phyloP scores from a whole-genome alignment of 2,329 filamentous ascomycete species.

The Corynespora cassiicola region DNA sequence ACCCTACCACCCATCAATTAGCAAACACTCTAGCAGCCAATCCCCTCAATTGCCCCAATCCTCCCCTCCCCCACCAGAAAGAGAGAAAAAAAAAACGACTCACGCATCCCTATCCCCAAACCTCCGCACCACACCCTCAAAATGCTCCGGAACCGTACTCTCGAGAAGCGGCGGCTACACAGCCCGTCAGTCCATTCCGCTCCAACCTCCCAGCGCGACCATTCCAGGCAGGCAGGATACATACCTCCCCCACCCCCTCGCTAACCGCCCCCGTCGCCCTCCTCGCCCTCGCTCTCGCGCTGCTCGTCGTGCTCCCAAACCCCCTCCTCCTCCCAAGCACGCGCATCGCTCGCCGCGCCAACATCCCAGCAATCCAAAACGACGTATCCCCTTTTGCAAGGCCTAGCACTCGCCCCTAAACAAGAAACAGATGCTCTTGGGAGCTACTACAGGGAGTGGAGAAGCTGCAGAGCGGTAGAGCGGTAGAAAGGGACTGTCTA shows the following conservation, averaged over 20 bases:
- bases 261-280: constrained; percentile 22
- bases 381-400: no score
- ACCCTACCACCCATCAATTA: constrained; percentile 49
- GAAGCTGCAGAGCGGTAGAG: no score
- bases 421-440: no score
- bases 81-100: constrained; percentile 22
- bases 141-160: constrained; percentile 76
- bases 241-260: constrained; percentile 42
- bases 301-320: constrained; percentile 6
- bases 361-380: no score
- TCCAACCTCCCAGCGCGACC: no score
- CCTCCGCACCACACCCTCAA: constrained; percentile 67
- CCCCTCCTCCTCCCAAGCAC: constrained; percentile 8
- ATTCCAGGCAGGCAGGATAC: constrained; percentile 10
- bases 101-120: constrained; percentile 70
- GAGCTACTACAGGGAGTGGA: no score
- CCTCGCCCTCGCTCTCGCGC: constrained; percentile 8
- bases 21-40: no score
- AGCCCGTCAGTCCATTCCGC: constrained; percentile 13
- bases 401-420: no score
- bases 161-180: constrained; percentile 69
- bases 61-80: no score
- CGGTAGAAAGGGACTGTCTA: no score
- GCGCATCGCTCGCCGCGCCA: no score
- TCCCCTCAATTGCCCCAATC: no score